Conservation (phyloP, 164 flowering plant genomes). For the Stephania japonica region DNA sequence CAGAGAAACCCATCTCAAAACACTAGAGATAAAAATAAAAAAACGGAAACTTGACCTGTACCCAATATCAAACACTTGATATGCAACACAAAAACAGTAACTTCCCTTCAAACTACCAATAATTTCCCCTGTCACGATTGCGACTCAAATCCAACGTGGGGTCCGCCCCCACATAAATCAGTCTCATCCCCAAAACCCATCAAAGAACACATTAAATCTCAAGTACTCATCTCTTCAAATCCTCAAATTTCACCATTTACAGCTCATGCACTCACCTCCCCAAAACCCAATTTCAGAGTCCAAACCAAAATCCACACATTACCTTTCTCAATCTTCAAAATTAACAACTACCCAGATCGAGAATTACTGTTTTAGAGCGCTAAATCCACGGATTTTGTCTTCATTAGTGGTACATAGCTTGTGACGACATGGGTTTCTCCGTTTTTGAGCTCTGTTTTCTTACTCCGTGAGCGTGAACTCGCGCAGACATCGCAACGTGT, state of each 20-base stretch:
- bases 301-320: neutral
- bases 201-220: neutral
- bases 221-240: neutral
- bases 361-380: neutral
- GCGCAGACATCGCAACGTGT: neutral
- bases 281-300: neutral
- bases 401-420: neutral
- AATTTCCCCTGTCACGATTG: neutral
- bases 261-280: neutral
- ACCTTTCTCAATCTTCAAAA: neutral
- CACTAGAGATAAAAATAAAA: neutral
- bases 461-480: neutral
- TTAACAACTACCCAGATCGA: neutral
- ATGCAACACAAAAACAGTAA: neutral
- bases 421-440: neutral
- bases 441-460: neutral
- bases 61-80: neutral
- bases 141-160: constrained; percentile 4
- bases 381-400: neutral
- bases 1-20: neutral
- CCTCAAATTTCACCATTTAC: neutral
- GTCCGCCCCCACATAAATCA: neutral
- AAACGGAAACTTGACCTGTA: neutral
- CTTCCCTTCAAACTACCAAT: neutral
- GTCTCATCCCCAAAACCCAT: neutral